Conservation (phyloP, 139 green algal species). For the Gonium pectorale region DNA sequence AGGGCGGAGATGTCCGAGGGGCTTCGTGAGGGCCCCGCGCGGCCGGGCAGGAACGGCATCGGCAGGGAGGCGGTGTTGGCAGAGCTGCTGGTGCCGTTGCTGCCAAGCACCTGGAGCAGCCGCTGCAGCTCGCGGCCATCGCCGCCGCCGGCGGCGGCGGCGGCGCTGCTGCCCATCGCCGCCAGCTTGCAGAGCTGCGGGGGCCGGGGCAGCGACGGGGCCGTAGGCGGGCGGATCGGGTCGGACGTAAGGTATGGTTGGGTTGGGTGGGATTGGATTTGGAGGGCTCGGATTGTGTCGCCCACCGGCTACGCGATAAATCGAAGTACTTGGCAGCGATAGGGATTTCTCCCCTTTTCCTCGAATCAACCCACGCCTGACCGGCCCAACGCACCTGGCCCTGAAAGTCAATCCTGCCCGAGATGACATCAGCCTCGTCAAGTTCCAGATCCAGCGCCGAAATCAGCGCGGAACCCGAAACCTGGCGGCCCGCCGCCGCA, state of each 20-base stretch:
- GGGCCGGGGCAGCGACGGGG: too few species aligned
- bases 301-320: too few species aligned
- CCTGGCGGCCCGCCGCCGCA: too few species aligned
- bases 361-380: neutral
- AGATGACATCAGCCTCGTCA: slow-evolving; percentile 40
- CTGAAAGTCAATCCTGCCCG: neutral
- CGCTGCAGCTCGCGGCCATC: slow-evolving; percentile 1
- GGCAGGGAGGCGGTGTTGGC: neutral
- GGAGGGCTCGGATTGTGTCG: too few species aligned
- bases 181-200: slow-evolving; percentile 23
- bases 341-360: too few species aligned
- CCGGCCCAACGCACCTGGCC: neutral
- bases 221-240: too few species aligned
- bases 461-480: neutral
- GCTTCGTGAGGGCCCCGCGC: neutral
- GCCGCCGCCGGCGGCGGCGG: neutral
- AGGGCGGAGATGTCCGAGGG: neutral
- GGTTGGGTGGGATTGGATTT: too few species aligned
- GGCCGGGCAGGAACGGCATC: neutral
- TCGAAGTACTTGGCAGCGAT: too few species aligned
- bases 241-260: too few species aligned
- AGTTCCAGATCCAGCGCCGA: neutral
- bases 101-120: neutral
- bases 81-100: slow-evolving; percentile 3
- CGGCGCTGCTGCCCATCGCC: neutral